Conservation (phyloP, 805 yeast species). For the Nakazawaea ernobii region DNA sequence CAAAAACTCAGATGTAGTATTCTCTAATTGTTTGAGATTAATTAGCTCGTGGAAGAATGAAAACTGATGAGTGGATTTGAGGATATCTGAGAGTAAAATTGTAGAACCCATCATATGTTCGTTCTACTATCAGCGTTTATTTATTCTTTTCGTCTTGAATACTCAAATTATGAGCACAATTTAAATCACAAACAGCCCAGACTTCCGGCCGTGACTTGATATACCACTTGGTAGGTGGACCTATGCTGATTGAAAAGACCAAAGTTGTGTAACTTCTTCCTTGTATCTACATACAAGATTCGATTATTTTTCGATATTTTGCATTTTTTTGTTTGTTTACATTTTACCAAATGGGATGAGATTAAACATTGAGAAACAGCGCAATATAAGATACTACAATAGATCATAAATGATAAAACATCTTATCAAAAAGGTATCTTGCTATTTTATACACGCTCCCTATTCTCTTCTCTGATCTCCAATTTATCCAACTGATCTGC, state of each 20-base stretch:
- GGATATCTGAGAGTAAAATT: slow-evolving; percentile 12
- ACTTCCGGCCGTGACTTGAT: too few relatives aligned
- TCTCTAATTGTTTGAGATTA: slow-evolving; percentile 17
- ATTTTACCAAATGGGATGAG: neutral
- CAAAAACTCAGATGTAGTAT: slow-evolving; percentile 8
- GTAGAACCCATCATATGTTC: slow-evolving; percentile 11
- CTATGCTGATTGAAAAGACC: neutral
- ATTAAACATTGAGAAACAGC: neutral
- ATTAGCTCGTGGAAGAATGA: slow-evolving; percentile 15
- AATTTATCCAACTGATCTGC: slow-evolving; percentile 1
- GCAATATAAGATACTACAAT: neutral
- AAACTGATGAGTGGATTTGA: slow-evolving; percentile 10
- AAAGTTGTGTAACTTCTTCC: neutral
- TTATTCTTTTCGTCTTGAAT: neutral
- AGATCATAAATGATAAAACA: neutral
- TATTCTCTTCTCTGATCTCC: slow-evolving; percentile 2
- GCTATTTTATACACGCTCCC: slow-evolving; percentile 1
- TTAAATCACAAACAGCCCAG: too few relatives aligned
- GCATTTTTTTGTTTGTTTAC: slow-evolving; percentile 7
- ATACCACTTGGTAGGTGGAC: too few relatives aligned
- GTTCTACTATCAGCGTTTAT: neutral
- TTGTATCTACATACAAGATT: neutral
- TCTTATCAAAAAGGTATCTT: neutral
- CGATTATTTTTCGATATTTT: neutral
- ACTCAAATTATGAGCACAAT: too few relatives aligned